Percentiles rank a stretch among this genome's conserved stretches.
phyloP scores from a whole-genome alignment of 192 early-diverging fungal genomes.

The Podila epigama region DNA sequence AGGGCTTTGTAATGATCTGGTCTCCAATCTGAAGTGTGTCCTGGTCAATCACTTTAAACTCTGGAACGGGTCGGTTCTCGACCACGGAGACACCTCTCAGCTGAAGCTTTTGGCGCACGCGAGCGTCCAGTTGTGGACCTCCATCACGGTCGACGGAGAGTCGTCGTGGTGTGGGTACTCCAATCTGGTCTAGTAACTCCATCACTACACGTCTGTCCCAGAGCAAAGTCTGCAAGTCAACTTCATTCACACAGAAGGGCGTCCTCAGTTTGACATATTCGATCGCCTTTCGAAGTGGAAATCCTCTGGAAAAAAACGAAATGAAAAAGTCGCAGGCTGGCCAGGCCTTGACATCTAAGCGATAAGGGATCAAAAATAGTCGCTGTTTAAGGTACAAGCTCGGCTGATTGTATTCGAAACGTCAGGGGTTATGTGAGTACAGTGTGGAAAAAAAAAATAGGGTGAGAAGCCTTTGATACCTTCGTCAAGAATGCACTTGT shows the following conservation, averaged over 20 bases:
- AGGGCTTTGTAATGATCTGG: slow-evolving; percentile 82
- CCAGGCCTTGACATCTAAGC: slow-evolving; percentile 80
- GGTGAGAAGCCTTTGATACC: slow-evolving; percentile 42
- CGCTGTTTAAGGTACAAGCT: too few species aligned
- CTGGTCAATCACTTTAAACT: slow-evolving; percentile 57
- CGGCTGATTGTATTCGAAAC: too few species aligned
- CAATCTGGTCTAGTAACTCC: slow-evolving; percentile 77
- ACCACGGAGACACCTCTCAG: slow-evolving; percentile 57
- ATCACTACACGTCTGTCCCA: slow-evolving; percentile 89
- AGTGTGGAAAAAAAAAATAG: background rate
- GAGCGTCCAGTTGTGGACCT: slow-evolving; percentile 61
- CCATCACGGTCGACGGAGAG: slow-evolving; percentile 74
- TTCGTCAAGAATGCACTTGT: slow-evolving; percentile 95
- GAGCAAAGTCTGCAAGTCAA: slow-evolving; percentile 84
- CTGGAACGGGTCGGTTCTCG: slow-evolving; percentile 28
- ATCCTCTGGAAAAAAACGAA: slow-evolving; percentile 95
- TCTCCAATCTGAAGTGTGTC: slow-evolving; percentile 77
- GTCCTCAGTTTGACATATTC: slow-evolving; percentile 81
- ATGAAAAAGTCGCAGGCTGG: slow-evolving; percentile 94
- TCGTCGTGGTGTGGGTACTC: slow-evolving; percentile 83
- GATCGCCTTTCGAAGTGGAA: slow-evolving; percentile 94
- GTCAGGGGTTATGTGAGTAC: background rate
- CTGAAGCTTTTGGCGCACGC: slow-evolving; percentile 59
- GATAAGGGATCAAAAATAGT: background rate
- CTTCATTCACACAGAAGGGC: slow-evolving; percentile 90